Evolutionary conservation across 306 rosid species (phyloP).

Genomic region (Spatholobus suberectus): DNA sequence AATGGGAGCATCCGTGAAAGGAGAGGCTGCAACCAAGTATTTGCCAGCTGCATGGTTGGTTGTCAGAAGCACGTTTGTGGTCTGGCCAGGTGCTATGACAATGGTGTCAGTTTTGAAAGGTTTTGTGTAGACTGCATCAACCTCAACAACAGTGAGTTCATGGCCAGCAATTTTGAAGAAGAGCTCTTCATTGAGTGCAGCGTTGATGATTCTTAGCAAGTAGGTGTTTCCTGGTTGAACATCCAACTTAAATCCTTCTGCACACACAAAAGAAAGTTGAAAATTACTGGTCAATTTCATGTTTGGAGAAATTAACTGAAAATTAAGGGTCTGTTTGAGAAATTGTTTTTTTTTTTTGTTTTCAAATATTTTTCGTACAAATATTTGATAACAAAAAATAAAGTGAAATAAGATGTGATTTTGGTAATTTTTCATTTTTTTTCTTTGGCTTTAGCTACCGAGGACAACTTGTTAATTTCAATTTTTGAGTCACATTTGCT

Average conservation of each 20-base stretch:
- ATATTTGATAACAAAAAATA: neutral
- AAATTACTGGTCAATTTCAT: neutral
- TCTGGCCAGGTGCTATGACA: slow-evolving; percentile 89
- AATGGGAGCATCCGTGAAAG: slow-evolving; percentile 80
- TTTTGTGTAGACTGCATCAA: slow-evolving; percentile 82
- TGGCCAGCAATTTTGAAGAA: slow-evolving; percentile 87
- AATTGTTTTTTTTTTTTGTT: neutral
- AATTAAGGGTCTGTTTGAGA: neutral
- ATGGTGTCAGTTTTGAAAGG: slow-evolving; percentile 73
- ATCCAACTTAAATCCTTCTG: slow-evolving; percentile 60
- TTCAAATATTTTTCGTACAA: neutral
- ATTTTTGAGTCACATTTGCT: slow-evolving; percentile 2
- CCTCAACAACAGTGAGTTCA: slow-evolving; percentile 74
- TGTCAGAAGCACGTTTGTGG: slow-evolving; percentile 78
- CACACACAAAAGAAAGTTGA: neutral
- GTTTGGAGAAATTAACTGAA: neutral
- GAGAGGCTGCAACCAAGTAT: slow-evolving; percentile 68
- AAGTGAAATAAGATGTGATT: neutral
- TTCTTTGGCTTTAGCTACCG: neutral
- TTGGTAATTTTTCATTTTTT: neutral
- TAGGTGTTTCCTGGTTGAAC: slow-evolving; percentile 68
- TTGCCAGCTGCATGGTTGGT: slow-evolving; percentile 56
- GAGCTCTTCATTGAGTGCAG: slow-evolving; percentile 89
- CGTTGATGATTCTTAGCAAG: slow-evolving; percentile 78
- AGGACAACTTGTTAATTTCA: neutral